These are phyloP conservation scores for Venturia oleaginea DNA, from an alignment of 2,329 filamentous ascomycete genomes.

Conservation along the genomic window DNA sequence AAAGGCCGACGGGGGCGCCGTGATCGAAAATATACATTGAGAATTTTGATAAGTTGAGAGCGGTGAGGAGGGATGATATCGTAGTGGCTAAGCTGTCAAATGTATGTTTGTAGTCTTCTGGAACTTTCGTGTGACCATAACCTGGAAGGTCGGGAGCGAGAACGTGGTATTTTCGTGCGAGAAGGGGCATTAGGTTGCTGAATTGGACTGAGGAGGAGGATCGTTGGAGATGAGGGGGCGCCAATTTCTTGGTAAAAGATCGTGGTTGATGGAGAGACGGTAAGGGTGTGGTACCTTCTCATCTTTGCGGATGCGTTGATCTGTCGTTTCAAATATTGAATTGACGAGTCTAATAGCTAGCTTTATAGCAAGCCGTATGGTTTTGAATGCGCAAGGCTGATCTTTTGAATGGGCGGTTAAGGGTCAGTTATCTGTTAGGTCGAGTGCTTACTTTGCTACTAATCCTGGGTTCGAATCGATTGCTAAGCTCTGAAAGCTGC, in stretches of 20 bases:
- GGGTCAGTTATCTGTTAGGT: not conserved
- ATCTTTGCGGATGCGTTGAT: not conserved
- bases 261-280: not conserved
- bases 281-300: not conserved
- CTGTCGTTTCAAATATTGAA: not conserved
- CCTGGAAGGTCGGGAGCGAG: constrained; percentile 52
- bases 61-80: constrained; percentile 40
- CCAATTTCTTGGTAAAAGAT: constrained; percentile 34
- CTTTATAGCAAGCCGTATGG: not conserved
- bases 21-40: constrained; percentile 56
- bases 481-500: not conserved
- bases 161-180: constrained; percentile 35
- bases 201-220: constrained; percentile 39
- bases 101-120: constrained; percentile 40
- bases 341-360: not conserved
- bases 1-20: constrained; percentile 47
- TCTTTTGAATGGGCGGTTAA: not conserved
- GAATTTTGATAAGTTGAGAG: constrained; percentile 35
- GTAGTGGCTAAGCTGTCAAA: constrained; percentile 44
- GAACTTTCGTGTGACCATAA: constrained; percentile 47
- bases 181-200: constrained; percentile 38
- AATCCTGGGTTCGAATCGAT: not conserved
- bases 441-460: not conserved
- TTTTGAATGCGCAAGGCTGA: not conserved
- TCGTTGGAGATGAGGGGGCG: constrained; percentile 24